Conservation (phyloP, 768 basidiomycete species). For the Daedalea quercina region DNA sequence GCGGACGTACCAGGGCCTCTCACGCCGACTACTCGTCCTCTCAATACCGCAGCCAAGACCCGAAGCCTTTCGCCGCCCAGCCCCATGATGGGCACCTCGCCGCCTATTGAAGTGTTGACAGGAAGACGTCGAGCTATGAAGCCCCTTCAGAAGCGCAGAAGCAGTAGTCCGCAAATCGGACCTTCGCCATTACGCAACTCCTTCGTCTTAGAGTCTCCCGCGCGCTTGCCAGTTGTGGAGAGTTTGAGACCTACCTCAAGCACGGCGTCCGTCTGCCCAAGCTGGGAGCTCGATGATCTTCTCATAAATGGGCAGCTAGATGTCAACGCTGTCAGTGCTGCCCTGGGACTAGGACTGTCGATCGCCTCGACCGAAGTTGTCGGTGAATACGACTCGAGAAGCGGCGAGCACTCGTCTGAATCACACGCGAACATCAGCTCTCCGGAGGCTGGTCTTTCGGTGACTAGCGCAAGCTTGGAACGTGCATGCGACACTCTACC, state of each 20-base stretch:
- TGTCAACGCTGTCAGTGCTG: slow-evolving; percentile 21
- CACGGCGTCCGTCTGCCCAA: not conserved
- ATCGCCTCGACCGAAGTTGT: not conserved
- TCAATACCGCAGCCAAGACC: slow-evolving; percentile 3
- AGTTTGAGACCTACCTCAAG: not conserved
- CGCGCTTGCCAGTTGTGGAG: not conserved
- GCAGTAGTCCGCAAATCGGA: slow-evolving; percentile 5
- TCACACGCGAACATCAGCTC: not conserved
- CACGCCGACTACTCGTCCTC: slow-evolving; percentile 4
- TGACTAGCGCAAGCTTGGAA: slow-evolving; percentile 4
- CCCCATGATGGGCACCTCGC: not conserved
- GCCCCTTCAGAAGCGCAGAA: not conserved
- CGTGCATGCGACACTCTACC: slow-evolving; percentile 1
- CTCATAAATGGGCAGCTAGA: slow-evolving; percentile 19
- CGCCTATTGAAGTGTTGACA: not conserved
- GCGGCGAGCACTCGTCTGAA: not conserved
- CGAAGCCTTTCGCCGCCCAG: not conserved
- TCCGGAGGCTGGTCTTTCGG: not conserved
- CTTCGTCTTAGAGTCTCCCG: slow-evolving; percentile 2
- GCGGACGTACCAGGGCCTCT: not conserved
- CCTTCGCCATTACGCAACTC: slow-evolving; percentile 13
- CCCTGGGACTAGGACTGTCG: slow-evolving; percentile 15
- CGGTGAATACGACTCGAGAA: not conserved
- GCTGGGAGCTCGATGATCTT: slow-evolving; percentile 19
- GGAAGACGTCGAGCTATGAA: not conserved